These are phyloP conservation scores for Nemania sp. DNA, from an alignment of 2,329 filamentous ascomycete species.

Conservation along the genomic window DNA sequence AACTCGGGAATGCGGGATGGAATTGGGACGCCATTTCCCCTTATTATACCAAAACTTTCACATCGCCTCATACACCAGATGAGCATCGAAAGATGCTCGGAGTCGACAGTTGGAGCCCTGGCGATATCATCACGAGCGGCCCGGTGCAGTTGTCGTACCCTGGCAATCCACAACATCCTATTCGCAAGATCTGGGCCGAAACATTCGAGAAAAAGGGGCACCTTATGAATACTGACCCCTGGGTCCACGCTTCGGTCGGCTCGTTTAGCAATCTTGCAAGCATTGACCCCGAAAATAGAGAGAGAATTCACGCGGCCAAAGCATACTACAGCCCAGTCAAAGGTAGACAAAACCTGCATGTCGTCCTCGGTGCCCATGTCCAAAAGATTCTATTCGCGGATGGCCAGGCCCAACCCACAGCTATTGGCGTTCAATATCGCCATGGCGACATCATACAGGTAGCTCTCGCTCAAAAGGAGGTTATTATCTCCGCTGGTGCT, in stretches of 20 bases:
- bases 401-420: neutral
- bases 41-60: constrained; percentile 29
- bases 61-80: constrained; percentile 14
- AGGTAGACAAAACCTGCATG: constrained; percentile 24
- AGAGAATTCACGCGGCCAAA: constrained; percentile 26
- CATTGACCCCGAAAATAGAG: constrained; percentile 23
- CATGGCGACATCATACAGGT: constrained; percentile 1
- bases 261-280: constrained; percentile 29
- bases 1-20: constrained; percentile 31
- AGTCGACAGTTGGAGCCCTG: constrained; percentile 10
- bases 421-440: constrained; percentile 23
- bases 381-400: constrained; percentile 27
- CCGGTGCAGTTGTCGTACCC: constrained; percentile 26
- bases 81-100: constrained; percentile 15
- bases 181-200: constrained; percentile 24
- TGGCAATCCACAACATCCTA: constrained; percentile 21
- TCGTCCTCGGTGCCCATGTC: constrained; percentile 21
- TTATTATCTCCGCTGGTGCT: constrained; percentile 30
- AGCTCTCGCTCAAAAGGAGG: constrained; percentile 26
- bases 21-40: constrained; percentile 25
- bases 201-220: constrained; percentile 21
- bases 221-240: constrained; percentile 15
- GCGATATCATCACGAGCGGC: constrained; percentile 4
- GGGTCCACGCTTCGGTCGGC: constrained; percentile 23
- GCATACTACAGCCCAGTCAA: constrained; percentile 26